Conservation (phyloP, 1,284 basidiomycete genomes). For the Psilocybe mexicana region DNA sequence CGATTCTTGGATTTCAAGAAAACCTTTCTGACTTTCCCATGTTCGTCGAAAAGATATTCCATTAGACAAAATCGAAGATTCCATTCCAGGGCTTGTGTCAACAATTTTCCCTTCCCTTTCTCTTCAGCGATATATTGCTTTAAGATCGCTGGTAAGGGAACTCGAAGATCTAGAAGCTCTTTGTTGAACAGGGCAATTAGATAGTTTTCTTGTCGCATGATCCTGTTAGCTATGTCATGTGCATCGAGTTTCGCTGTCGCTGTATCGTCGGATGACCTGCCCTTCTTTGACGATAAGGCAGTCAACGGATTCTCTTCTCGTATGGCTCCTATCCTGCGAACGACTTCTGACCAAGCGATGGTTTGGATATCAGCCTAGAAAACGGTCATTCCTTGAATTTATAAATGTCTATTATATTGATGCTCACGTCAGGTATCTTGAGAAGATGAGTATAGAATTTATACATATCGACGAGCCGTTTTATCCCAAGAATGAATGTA, state of each 20-base stretch:
- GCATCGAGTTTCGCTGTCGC: slow-evolving; percentile 86
- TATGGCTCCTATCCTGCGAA: slow-evolving; percentile 84
- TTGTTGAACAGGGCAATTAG: slow-evolving; percentile 98
- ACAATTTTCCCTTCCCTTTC: slow-evolving; percentile 65
- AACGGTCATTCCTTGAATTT: neutral
- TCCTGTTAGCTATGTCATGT: slow-evolving; percentile 94
- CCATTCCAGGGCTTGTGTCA: slow-evolving; percentile 94
- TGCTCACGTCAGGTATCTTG: slow-evolving; percentile 77
- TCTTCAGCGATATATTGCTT: slow-evolving; percentile 53
- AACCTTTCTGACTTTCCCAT: slow-evolving; percentile 86
- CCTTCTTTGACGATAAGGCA: slow-evolving; percentile 70
- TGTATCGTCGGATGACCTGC: slow-evolving; percentile 46
- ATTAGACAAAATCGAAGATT: slow-evolving; percentile 94
- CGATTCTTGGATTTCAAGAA: slow-evolving; percentile 88
- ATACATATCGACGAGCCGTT: slow-evolving; percentile 88
- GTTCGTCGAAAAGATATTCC: slow-evolving; percentile 89
- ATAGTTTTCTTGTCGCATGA: slow-evolving; percentile 98
- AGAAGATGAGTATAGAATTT: slow-evolving; percentile 84
- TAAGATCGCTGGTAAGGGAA: slow-evolving; percentile 69
- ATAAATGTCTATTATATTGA: slow-evolving; percentile 26
- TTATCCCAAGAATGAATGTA: slow-evolving; percentile 63
- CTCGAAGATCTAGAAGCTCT: slow-evolving; percentile 85
- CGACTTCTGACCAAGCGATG: slow-evolving; percentile 95
- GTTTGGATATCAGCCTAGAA: slow-evolving; percentile 92
- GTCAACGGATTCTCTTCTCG: slow-evolving; percentile 90